A percentile compares a stretch with the other conserved stretches of the same genome.
Conservation (phyloP, 2,329 filamentous ascomycete species). For the Colletotrichum filicis region DNA sequence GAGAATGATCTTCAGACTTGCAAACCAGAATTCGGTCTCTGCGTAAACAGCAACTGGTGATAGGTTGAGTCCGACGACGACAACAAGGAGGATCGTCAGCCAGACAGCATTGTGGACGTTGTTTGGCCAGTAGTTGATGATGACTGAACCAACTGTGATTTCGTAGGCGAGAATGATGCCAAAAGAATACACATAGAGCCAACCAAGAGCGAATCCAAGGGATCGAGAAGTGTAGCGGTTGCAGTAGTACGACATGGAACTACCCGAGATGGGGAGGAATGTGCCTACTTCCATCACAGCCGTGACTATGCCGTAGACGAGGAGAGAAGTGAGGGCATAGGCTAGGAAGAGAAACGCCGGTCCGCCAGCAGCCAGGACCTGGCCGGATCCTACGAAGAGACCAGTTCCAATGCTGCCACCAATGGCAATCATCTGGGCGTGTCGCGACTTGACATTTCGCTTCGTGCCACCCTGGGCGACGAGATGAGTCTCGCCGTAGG, state of each 20-base stretch:
- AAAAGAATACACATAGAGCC: constrained; percentile 51
- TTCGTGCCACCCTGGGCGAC: neutral
- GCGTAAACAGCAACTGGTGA: constrained; percentile 51
- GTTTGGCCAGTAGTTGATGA: constrained; percentile 39
- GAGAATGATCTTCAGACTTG: constrained; percentile 62
- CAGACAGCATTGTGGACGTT: constrained; percentile 33
- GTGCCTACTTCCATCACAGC: constrained; percentile 61
- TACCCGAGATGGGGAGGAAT: constrained; percentile 60
- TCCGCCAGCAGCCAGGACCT: neutral
- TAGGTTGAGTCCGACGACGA: constrained; percentile 35
- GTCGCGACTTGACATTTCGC: neutral
- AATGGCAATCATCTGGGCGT: neutral
- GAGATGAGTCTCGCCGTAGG: neutral
- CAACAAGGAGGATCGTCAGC: constrained; percentile 35
- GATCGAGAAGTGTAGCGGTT: constrained; percentile 46
- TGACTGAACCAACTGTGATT: constrained; percentile 35
- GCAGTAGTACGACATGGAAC: constrained; percentile 59
- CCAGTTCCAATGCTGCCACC: neutral
- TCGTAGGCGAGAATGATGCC: constrained; percentile 49
- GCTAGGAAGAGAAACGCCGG: neutral
- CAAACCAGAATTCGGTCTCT: constrained; percentile 68
- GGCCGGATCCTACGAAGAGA: neutral
- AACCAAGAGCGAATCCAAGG: constrained; percentile 53
- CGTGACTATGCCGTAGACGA: constrained; percentile 58
- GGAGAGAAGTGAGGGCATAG: constrained; percentile 50